Base-by-base conservation (phyloP, 2,329 filamentous ascomycete genomes). In the Verticillium dahliae region DNA sequence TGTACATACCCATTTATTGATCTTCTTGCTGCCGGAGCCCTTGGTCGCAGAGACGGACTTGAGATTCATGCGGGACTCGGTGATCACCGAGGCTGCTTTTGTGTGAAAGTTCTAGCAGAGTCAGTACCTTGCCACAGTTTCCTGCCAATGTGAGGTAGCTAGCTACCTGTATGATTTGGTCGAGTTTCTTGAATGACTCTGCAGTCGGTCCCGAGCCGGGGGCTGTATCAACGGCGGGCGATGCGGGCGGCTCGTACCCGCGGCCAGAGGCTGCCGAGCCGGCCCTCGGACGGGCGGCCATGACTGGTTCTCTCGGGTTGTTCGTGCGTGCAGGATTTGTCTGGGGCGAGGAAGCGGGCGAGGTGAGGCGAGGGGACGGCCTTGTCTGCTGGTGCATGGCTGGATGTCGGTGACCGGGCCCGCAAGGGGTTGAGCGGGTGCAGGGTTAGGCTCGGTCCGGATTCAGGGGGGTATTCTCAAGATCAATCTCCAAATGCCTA, bases 371-470 rank as follows among this genome's bases (percentile, higher is more conserved):
- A 67, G 90, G 89, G 67, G 89, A 85, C 65, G 87, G 85, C 69
- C 93, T 88, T 69, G 90, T 88, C 77, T 93, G 91, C 78, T 96
- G 93, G 85, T 97, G 92, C 93, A 97, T 97, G 59, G 57, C 68
- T 65, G 10, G 38, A 45, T 31, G 54, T 22, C 45, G 45, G 45
- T 50, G 18, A 50, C 45, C n/a, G 45, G 45, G 45, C 45, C 45
- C 39, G 33, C 9, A 13, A 27, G 13, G 45, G 18, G 45, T 3
- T 10, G 45, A 18, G 45, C 11, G 45, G 45, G 15, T 58, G 34
- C 22, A 4, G 34, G 37, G 33, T 55, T 34, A 58, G 34, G 61
- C 39, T 65, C 56, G 27, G 11, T 50, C n/a, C 45, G 38, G 55
- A 18, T 60, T 34, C n/a, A 62, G 54, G 38, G 37, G 34, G 27